Evolutionary conservation across 352 stramenopile species (phyloP).

Genomic region (Pythium aristosporum): DNA sequence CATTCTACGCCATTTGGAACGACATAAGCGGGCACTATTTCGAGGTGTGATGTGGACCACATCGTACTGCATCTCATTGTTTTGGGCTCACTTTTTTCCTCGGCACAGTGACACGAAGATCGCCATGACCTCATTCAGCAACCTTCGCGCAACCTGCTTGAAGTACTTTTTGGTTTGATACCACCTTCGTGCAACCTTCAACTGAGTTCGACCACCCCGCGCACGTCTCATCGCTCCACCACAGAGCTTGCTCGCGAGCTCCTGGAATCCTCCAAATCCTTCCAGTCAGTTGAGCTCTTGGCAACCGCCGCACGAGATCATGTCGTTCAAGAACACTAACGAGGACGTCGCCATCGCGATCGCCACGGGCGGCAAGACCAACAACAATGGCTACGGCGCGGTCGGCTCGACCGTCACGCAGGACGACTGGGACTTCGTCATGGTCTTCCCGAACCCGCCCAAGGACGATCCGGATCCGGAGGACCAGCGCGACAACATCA

Average conservation of each 20-base stretch:
- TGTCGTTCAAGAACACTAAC: constrained; percentile 16
- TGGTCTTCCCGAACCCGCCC: constrained; percentile 78
- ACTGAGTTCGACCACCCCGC: constrained; percentile 7
- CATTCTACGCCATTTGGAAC: no score
- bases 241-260: neutral
- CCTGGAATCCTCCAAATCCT: neutral
- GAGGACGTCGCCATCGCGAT: constrained; percentile 2
- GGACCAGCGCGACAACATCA: constrained; percentile 76
- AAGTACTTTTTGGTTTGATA: neutral
- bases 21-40: no score
- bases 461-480: constrained; percentile 58
- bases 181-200: constrained; percentile 19
- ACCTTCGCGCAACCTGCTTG: constrained; percentile 29
- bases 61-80: no score
- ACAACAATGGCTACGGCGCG: constrained; percentile 68
- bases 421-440: constrained; percentile 84
- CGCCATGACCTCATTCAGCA: neutral
- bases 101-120: neutral
- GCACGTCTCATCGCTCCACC: constrained; percentile 18
- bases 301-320: neutral
- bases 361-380: neutral
- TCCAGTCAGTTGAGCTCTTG: constrained; percentile 6
- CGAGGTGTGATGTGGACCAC: no score
- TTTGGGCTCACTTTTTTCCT: neutral
- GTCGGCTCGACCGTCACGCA: constrained; percentile 86